phyloP scores from a whole-genome alignment of 2,329 filamentous ascomycete genomes.

The Exophiala xenobiotica region DNA sequence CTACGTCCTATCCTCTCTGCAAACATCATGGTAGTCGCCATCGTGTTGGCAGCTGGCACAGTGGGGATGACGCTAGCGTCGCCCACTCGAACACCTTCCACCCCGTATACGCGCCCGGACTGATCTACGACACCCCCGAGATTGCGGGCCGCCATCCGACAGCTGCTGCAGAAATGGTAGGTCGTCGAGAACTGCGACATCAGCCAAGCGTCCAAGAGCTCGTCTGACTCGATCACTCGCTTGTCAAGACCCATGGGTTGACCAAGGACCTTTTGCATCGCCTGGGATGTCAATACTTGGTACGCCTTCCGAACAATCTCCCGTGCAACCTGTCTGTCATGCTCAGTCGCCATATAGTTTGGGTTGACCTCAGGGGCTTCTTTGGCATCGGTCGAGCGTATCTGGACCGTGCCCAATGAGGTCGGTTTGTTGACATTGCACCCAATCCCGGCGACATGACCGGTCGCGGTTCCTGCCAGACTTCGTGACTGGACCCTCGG shows the following conservation, averaged over 20 bases:
- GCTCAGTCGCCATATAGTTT: constrained; percentile 2
- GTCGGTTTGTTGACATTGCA: constrained; percentile 26
- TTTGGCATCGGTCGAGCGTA: constrained; percentile 16
- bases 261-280: constrained; percentile 21
- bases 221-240: constrained; percentile 11
- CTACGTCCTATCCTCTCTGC: constrained; percentile 19
- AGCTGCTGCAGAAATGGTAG: neutral
- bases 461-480: constrained; percentile 21
- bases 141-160: neutral
- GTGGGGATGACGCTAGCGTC: constrained; percentile 26
- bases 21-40: constrained; percentile 23
- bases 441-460: constrained; percentile 25
- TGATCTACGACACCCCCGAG: constrained; percentile 1
- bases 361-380: constrained; percentile 13
- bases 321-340: constrained; percentile 3
- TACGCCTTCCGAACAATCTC: constrained; percentile 13
- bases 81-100: constrained; percentile 17
- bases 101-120: constrained; percentile 21
- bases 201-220: constrained; percentile 18
- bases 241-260: constrained; percentile 13
- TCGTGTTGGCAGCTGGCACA: constrained; percentile 21
- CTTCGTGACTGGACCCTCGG: constrained; percentile 6
- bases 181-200: constrained; percentile 16
- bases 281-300: constrained; percentile 14
- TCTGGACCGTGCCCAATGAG: constrained; percentile 18